phyloP scores from a whole-genome alignment of 1,139 yeast genomes.

The Zygosaccharomyces pseudobailii region DNA sequence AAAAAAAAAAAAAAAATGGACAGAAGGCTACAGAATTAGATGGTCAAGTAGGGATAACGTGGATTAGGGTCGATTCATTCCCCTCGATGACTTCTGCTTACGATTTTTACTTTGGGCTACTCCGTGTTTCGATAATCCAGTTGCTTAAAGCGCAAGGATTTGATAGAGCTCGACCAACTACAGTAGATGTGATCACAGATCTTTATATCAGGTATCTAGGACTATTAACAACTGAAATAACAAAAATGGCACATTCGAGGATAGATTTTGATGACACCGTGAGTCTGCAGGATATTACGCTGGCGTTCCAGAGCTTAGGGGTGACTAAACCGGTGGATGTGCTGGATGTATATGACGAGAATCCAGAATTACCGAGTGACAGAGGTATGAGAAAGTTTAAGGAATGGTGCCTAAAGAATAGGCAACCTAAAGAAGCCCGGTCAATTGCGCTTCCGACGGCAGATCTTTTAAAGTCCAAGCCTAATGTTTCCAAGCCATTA shows the following conservation, averaged over 20 bases:
- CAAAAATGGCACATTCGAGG: constrained; percentile 36
- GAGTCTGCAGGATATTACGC: constrained; percentile 53
- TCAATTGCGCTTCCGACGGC: constrained; percentile 37
- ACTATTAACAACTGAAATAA: constrained; percentile 43
- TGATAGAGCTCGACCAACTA: constrained; percentile 60
- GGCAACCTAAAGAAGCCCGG: constrained; percentile 39
- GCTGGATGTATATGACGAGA: constrained; percentile 40
- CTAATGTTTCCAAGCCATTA: constrained; percentile 18
- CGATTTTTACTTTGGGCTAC: constrained; percentile 53
- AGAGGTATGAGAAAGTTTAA: constrained; percentile 43
- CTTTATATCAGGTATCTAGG: constrained; percentile 52
- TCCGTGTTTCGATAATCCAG: constrained; percentile 63
- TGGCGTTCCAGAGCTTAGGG: constrained; percentile 54
- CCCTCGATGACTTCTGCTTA: constrained; percentile 25
- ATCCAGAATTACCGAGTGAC: constrained; percentile 35
- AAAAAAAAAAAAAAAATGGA: not conserved
- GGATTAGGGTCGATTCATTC: not conserved
- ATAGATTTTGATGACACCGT: constrained; percentile 40
- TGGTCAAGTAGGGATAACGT: not conserved
- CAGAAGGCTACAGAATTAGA: no score
- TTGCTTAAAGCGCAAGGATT: constrained; percentile 67
- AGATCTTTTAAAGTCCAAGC: constrained; percentile 24
- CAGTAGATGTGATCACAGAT: constrained; percentile 61
- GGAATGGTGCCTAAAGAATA: constrained; percentile 45
- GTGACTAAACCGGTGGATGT: constrained; percentile 46